Base-by-base conservation (phyloP, 2,329 filamentous ascomycete genomes). In the Scytalidium sp. region DNA sequence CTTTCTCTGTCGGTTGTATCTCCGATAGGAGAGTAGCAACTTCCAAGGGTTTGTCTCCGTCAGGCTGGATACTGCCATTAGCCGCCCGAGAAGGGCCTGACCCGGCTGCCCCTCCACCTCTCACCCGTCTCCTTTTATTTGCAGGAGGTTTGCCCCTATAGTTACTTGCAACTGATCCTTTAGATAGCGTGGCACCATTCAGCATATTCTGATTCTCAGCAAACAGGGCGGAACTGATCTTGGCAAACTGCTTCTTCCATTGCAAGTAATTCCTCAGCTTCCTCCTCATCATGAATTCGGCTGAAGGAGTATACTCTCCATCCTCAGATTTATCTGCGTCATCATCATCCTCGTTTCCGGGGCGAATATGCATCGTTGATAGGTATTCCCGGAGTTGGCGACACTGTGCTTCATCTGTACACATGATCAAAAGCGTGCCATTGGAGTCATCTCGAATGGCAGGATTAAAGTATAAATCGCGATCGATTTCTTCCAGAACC, bases 361-460 rank as follows among this genome's bases (percentile, higher is more conserved):
- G 77, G 47, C 80, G 83, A 22, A 92, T 79, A 63, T 95, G 83
- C 90, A 96, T 97, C 6, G 84, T 91, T 65, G 96, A 88, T 19
- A 99, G 73, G 64, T 93, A 97, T 65, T 97, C 93, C 56, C 90
- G 84, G 40, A 99, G 75, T 61, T 99, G 94, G 13, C 87, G 81
- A 63, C 90, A 96, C 8, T 90, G 96, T 49, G 85, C 83, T 50
- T 88, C 84, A 61, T 96, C 93, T 21, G 87, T 86, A 64, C 93
- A 97, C 94, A 99, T 97, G 65, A 99, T 90, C 27, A 99, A 73
- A 45, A 96, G 90, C 2, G 89, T 90, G n/a, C 89, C 88, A 63
- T 91, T 96, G 0, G 91, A 96, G 60, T 91, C 89, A 65, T 94
- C 90, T 49, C 81, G 78, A n/a, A 78, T 71, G 8, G 76, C 73